Base-by-base conservation (phyloP, 2,329 filamentous ascomycete genomes). In the Ceratocystis huliohia region DNA sequence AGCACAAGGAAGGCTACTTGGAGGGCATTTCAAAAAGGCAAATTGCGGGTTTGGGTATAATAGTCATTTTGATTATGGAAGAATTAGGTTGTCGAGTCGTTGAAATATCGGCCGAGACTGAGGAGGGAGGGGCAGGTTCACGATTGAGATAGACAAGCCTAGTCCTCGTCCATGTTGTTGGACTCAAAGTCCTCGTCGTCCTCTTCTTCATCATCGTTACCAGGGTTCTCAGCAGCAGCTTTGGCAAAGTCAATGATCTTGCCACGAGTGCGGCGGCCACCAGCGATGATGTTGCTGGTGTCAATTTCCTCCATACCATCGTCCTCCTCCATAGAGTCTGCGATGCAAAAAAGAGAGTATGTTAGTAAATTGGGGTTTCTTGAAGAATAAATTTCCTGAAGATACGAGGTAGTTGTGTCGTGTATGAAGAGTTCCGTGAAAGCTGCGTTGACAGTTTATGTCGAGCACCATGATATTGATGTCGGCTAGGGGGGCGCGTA, bases 301-400 rank as follows among this genome's bases (percentile, higher is more conserved):
- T 96, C 90, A 75, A 99, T 96, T 78, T 93, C 92, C 75, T 95
- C 89, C 81, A 96, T 84, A 76, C 89, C 88, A 73, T 91, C 90
- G 57, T 88, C 88, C 65, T 89, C 88, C 71, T 88, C 87, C 69
- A 71, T 72, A 63, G 22, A 63, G 37, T 79, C 82, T 78, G 75
- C 28, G 33, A n/a, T 37, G n/a, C 48, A 57, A 33, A 17, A 33
- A 53, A 53, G 20, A 5, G 25, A 33, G 25, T 30, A 17, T 13
- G 56, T 59, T n/a, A 59, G 56, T 37, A 59, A 59, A 37, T n/a
- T 33, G 25, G 28, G 13, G 37, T 15, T 41, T 41, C 4, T 22
- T 10, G n/a, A 25, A 53, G 5, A 53, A n/a, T 3, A 8, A 17
- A 8, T 8, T 22, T 8, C 2, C 0, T 37, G 33, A 3, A 37